Conservation (phyloP, 495 filamentous ascomycete genomes). For the Penicillium paradoxum region DNA sequence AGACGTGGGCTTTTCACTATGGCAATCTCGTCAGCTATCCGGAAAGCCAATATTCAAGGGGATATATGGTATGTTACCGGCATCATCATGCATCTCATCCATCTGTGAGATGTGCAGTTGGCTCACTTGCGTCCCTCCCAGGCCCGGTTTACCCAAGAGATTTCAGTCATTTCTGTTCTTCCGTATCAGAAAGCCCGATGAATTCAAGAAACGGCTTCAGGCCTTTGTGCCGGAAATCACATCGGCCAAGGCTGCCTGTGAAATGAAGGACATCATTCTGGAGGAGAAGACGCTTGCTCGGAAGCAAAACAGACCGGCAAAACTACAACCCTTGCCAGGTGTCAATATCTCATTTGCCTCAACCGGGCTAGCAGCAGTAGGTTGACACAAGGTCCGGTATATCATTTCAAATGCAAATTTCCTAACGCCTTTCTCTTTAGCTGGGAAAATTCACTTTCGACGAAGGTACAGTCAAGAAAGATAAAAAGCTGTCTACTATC, state of each 20-base stretch:
- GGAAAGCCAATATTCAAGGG: conserved; percentile 14
- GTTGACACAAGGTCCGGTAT: neutral
- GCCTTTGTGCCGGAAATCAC: conserved; percentile 4
- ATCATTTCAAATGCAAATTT: neutral
- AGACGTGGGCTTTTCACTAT: neutral
- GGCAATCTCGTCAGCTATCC: neutral
- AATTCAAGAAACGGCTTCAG: conserved; percentile 9
- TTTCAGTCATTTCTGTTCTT: conserved; percentile 16
- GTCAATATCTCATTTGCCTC: conserved; percentile 12
- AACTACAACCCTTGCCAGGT: conserved; percentile 2
- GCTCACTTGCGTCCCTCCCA: neutral
- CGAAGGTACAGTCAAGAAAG: neutral
- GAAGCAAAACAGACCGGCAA: neutral
- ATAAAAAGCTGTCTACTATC: neutral
- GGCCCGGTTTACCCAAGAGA: conserved; percentile 15
- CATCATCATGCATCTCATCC: no score
- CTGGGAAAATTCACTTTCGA: neutral
- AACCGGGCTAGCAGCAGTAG: conserved; percentile 10
- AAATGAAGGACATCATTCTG: conserved; percentile 4
- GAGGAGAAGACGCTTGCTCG: neutral
- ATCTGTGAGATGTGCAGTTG: no score
- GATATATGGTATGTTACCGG: conserved; percentile 8
- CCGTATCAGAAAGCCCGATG: conserved; percentile 4
- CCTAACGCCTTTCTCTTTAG: neutral
- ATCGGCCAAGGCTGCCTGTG: neutral